phyloP scores from a whole-genome alignment of 257 asterid species.

The Cordia subcordata region DNA sequence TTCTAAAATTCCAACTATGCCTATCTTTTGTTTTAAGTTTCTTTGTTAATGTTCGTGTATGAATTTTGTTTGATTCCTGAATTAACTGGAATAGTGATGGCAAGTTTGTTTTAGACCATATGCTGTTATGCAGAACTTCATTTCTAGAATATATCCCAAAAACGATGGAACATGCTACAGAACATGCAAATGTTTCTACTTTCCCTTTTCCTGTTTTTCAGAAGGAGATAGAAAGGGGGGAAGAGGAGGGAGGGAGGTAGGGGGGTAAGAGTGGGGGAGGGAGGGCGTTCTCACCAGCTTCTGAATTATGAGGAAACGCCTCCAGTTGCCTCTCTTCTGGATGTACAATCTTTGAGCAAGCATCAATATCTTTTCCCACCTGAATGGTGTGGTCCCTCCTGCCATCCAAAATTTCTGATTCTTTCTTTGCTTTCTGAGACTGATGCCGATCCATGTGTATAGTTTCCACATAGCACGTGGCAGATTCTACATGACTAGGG shows the following conservation, averaged over 20 bases:
- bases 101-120: no score
- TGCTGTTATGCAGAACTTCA: background rate
- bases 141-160: background rate
- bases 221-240: no score
- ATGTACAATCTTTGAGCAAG: background rate
- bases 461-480: slow-evolving; percentile 18
- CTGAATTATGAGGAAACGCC: background rate
- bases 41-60: no score
- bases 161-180: background rate
- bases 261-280: background rate
- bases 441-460: slow-evolving; percentile 12
- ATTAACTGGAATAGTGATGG: no score
- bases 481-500: slow-evolving; percentile 22
- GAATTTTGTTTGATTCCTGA: no score
- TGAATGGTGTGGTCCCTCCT: slow-evolving; percentile 6
- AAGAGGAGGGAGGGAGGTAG: no score
- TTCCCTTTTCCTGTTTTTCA: no score
- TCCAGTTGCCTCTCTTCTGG: background rate
- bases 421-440: slow-evolving; percentile 22
- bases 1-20: no score
- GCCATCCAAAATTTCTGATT: slow-evolving; percentile 11
- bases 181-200: no score
- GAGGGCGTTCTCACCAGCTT: slow-evolving; percentile 5
- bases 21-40: no score
- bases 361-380: slow-evolving; percentile 15